Conservation (phyloP, 2,329 filamentous ascomycete species). For the Byssochlamys sp. region DNA sequence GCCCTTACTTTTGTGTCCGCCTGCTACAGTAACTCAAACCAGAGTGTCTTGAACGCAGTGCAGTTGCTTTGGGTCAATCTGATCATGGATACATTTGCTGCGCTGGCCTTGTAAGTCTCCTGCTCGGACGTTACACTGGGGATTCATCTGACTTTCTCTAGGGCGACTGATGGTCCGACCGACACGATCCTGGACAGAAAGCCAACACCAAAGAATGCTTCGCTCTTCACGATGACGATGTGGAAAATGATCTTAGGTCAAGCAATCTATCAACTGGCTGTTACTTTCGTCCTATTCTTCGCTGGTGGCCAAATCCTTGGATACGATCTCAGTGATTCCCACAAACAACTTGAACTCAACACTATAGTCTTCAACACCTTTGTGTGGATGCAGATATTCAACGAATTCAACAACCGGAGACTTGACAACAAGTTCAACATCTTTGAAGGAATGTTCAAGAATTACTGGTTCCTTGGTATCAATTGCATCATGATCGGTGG, state of each 20-base stretch:
- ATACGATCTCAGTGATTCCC: slow-evolving; percentile 41
- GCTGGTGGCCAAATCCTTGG: slow-evolving; percentile 54
- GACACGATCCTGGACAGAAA: slow-evolving; percentile 71
- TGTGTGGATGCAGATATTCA: slow-evolving; percentile 99
- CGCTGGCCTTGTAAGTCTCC: slow-evolving; percentile 56
- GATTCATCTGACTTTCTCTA: slow-evolving; percentile 7
- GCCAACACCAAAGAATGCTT: slow-evolving; percentile 63
- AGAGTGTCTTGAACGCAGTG: slow-evolving; percentile 73
- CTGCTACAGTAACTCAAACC: slow-evolving; percentile 58
- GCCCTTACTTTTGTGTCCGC: slow-evolving; percentile 79
- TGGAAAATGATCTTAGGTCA: slow-evolving; percentile 99
- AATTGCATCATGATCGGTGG: slow-evolving; percentile 78
- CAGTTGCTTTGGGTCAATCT: slow-evolving; percentile 93
- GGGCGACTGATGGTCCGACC: slow-evolving; percentile 77
- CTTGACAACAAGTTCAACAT: slow-evolving; percentile 94
- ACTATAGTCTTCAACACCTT: slow-evolving; percentile 96
- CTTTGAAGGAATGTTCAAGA: slow-evolving; percentile 74
- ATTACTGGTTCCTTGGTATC: slow-evolving; percentile 82
- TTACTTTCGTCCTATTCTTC: slow-evolving; percentile 75
- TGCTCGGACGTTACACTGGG: neutral
- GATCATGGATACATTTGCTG: slow-evolving; percentile 94
- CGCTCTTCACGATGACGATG: slow-evolving; percentile 80
- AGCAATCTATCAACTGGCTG: slow-evolving; percentile 72
- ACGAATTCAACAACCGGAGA: slow-evolving; percentile 92
- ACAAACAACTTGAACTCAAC: slow-evolving; percentile 47